Conservation (phyloP, 352 stramenopile genomes). For the Nothophytophthora sp. region DNA sequence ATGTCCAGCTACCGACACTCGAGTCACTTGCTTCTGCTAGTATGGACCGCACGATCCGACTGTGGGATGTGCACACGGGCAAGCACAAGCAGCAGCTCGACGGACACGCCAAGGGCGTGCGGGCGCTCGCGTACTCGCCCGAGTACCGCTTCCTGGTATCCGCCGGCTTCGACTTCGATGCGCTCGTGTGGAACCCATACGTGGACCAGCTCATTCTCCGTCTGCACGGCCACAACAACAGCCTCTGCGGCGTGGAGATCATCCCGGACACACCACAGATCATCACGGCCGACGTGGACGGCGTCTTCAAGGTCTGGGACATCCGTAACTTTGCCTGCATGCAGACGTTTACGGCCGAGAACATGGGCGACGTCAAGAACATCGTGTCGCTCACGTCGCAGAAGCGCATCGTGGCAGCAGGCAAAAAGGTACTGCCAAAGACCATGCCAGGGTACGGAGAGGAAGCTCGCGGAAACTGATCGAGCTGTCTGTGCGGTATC, state of each 20-base stretch:
- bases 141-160: constrained; percentile 89
- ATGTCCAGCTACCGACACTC: constrained; percentile 59
- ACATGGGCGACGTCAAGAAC: constrained; percentile 66
- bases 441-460: no score
- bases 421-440: constrained; percentile 74
- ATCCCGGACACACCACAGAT: constrained; percentile 86
- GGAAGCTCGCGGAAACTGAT: neutral
- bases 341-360: constrained; percentile 86
- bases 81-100: constrained; percentile 87
- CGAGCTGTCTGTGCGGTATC: neutral
- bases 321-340: constrained; percentile 90
- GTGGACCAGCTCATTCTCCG: constrained; percentile 87
- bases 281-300: constrained; percentile 83
- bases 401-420: constrained; percentile 78
- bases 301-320: constrained; percentile 90
- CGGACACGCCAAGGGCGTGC: constrained; percentile 83
- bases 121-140: constrained; percentile 75
- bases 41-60: constrained; percentile 88
- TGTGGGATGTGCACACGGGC: constrained; percentile 89
- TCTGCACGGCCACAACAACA: constrained; percentile 86
- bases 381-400: constrained; percentile 70
- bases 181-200: constrained; percentile 91
- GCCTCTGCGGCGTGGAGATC: constrained; percentile 86
- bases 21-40: constrained; percentile 83
- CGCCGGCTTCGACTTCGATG: constrained; percentile 89